Conservation (phyloP, 805 yeast species). For the Candida wancherniae region DNA sequence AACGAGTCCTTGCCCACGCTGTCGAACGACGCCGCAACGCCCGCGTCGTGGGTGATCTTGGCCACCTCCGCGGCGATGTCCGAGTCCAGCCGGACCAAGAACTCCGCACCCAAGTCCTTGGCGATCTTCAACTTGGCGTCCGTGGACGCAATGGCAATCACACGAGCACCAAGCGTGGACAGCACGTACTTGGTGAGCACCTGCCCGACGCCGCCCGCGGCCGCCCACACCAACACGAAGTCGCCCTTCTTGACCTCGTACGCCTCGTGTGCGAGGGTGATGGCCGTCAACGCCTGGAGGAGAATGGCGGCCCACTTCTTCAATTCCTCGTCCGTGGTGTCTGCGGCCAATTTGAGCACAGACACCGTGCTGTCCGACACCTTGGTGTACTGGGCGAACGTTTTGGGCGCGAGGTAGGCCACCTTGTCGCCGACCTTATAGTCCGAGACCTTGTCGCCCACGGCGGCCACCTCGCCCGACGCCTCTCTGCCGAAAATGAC, state of each 20-base stretch:
- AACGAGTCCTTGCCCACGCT: slow-evolving; percentile 76
- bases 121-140: slow-evolving; percentile 66
- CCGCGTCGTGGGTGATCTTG: slow-evolving; percentile 60
- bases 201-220: slow-evolving; percentile 93
- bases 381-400: slow-evolving; percentile 75
- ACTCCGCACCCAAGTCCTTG: slow-evolving; percentile 72
- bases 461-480: slow-evolving; percentile 60
- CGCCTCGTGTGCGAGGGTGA: slow-evolving; percentile 64
- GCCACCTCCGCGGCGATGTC: slow-evolving; percentile 52
- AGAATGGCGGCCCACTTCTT: slow-evolving; percentile 56
- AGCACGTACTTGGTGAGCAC: slow-evolving; percentile 63
- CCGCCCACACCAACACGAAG: slow-evolving; percentile 75
- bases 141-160: slow-evolving; percentile 80
- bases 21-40: slow-evolving; percentile 68
- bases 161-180: slow-evolving; percentile 64
- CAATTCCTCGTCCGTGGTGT: slow-evolving; percentile 44
- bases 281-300: slow-evolving; percentile 75
- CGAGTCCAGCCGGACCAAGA: slow-evolving; percentile 53
- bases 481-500: slow-evolving; percentile 69
- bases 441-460: slow-evolving; percentile 51
- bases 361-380: slow-evolving; percentile 26
- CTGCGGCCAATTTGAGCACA: slow-evolving; percentile 36
- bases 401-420: slow-evolving; percentile 44
- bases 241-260: slow-evolving; percentile 67
- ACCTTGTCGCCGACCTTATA: slow-evolving; percentile 68